Evolutionary conservation across 2,329 filamentous ascomycete species (phyloP).

Genomic region (Fusarium austroafricanum): DNA sequence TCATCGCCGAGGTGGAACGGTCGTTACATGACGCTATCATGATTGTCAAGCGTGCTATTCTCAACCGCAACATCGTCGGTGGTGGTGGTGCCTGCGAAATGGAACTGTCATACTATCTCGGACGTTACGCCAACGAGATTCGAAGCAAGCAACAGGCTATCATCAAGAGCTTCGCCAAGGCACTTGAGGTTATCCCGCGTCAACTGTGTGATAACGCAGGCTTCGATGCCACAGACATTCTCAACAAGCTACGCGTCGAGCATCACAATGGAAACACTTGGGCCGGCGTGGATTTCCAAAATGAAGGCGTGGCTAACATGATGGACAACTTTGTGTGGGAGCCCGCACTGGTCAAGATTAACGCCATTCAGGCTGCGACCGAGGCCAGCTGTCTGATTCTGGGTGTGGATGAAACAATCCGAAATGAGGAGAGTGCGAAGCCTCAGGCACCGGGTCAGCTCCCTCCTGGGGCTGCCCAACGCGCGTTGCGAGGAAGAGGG

Average conservation of each 20-base stretch:
- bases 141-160: constrained; percentile 96
- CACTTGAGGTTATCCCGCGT: constrained; percentile 93
- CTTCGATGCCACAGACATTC: constrained; percentile 97
- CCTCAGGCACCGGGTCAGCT: constrained; percentile 84
- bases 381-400: constrained; percentile 96
- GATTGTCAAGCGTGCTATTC: constrained; percentile 98
- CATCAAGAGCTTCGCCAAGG: constrained; percentile 98
- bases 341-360: constrained; percentile 94
- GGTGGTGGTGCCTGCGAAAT: constrained; percentile 96
- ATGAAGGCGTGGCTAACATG: constrained; percentile 94
- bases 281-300: constrained; percentile 95
- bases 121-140: constrained; percentile 91
- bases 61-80: constrained; percentile 93
- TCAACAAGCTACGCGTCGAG: constrained; percentile 95
- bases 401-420: constrained; percentile 97
- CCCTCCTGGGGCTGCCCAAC: constrained; percentile 86
- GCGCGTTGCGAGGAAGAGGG: constrained; percentile 84
- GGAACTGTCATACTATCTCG: constrained; percentile 94
- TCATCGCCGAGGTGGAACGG: constrained; percentile 98
- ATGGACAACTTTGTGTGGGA: constrained; percentile 98
- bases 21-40: constrained; percentile 99
- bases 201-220: constrained; percentile 99
- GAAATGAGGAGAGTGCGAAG: constrained; percentile 91
- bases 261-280: constrained; percentile 93
- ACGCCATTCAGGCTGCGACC: constrained; percentile 94